Evolutionary conservation across 805 yeast genomes (phyloP).

Genomic region (Saccharomycopsis babjevae): DNA sequence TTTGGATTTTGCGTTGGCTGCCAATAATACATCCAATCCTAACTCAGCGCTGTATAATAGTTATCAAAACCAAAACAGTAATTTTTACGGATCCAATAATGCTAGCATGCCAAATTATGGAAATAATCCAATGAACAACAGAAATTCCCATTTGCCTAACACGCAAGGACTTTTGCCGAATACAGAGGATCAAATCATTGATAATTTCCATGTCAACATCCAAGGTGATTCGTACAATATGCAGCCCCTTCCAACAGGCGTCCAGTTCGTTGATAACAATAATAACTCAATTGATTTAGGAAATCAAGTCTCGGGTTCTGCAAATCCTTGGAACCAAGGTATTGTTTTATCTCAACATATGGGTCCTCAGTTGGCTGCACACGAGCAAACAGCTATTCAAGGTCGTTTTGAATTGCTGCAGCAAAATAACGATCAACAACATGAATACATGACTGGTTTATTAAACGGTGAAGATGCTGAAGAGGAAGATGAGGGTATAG

Average conservation of each 20-base stretch:
- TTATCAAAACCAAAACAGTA: not conserved
- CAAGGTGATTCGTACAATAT: conserved; percentile 15
- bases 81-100: not conserved
- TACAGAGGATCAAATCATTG: not conserved
- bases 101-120: not conserved
- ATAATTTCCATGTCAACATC: conserved; percentile 1
- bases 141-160: not conserved
- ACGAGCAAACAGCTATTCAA: conserved; percentile 10
- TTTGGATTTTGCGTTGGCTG: not conserved
- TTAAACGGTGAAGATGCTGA: conserved; percentile 4
- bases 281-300: conserved; percentile 12
- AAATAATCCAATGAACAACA: not conserved
- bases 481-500: conserved; percentile 8
- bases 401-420: conserved; percentile 10
- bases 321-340: conserved; percentile 12
- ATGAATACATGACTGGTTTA: not conserved
- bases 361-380: conserved; percentile 9
- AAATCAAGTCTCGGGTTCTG: not conserved
- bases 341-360: conserved; percentile 13
- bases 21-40: not conserved
- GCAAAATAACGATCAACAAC: not conserved
- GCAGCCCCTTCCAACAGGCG: conserved; percentile 4
- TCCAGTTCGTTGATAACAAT: conserved; percentile 14
- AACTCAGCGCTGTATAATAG: not conserved
- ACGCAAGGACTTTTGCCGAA: not conserved